Evolutionary conservation across 2,329 filamentous ascomycete species (phyloP), one percentile per base, ranked within the genome.

Genomic region (Geosmithia morbida): DNA sequence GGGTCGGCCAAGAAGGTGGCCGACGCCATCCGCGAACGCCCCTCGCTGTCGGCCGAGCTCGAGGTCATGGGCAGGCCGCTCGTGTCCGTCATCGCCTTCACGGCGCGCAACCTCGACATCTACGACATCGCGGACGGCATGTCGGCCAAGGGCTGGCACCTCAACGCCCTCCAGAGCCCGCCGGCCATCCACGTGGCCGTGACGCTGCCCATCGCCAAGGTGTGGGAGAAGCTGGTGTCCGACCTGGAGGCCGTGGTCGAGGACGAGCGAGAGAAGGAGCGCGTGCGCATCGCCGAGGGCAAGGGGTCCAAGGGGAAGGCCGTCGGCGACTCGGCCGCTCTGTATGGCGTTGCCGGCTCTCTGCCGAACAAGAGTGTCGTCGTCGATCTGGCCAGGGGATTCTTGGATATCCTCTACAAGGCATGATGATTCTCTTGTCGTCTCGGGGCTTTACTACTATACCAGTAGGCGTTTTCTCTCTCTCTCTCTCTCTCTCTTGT

Each of bases 351-450:
- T 49, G 92, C 92, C 0, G 92, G 92, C 6, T 94, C 86, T 58
- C 66, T 98, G 63, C 92, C 92, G 1, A 94, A 98, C 62, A 97
- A 97, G 76, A 87, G 85, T 55, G 83, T 98, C 33, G 88, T 98
- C 30, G 86, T 87, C 53, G 87, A 94, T 57, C 67, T 98, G 60
- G 90, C 89, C 2, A 86, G 75, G 54, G 90, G 88, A 1, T 98
- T 97, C 65, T 71, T 97, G 60, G 89, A 97, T 67, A 83, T 92
- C 46, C 62, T 96, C 64, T 96, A 96, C 66, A 94, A 94, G 71
- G 83, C 83, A 50, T 92, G 68, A 67, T 39, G 5, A 14, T 30
- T 19, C 41, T 18, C 4, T n/a, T 11, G 4, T 17, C n/a, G n/a
- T n/a, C n/a, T n/a, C n/a, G n/a, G n/a, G n/a, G n/a, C n/a, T n/a